Evolutionary conservation across 2,329 filamentous ascomycete species (phyloP).

Genomic region (Tricladium varicosporioides): DNA sequence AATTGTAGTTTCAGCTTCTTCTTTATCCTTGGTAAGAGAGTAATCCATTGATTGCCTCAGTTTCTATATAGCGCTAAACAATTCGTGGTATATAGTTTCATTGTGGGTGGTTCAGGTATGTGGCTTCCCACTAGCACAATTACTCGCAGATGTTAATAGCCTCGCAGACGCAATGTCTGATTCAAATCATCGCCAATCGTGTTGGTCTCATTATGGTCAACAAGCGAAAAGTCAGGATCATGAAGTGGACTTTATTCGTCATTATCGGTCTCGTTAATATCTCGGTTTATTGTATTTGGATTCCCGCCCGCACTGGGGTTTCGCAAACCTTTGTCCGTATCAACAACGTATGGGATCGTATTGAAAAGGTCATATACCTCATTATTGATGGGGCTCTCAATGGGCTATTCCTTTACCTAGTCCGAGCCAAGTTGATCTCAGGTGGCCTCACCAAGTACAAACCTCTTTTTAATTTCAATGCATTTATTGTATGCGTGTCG

Average conservation of each 20-base stretch:
- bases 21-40: neutral
- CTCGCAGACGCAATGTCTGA: neutral
- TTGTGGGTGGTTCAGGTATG: neutral
- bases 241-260: constrained; percentile 32
- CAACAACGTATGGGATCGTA: constrained; percentile 49
- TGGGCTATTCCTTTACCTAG: constrained; percentile 45
- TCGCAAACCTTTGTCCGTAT: constrained; percentile 40
- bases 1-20: neutral
- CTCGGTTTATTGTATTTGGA: constrained; percentile 50
- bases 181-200: neutral
- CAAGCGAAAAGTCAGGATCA: constrained; percentile 2
- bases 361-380: constrained; percentile 49
- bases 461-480: constrained; percentile 39
- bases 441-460: constrained; percentile 39
- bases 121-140: neutral
- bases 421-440: constrained; percentile 36
- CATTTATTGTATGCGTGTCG: constrained; percentile 37
- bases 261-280: constrained; percentile 43
- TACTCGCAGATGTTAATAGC: neutral
- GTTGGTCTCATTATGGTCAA: neutral
- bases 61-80: neutral
- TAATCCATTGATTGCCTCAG: neutral
- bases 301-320: constrained; percentile 44
- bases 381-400: constrained; percentile 48
- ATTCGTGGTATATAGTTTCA: neutral